A percentile compares a stretch with the other conserved stretches of the same genome.
Conservation (phyloP, 108 stramenopile species). For the Nitzschia sp. region DNA sequence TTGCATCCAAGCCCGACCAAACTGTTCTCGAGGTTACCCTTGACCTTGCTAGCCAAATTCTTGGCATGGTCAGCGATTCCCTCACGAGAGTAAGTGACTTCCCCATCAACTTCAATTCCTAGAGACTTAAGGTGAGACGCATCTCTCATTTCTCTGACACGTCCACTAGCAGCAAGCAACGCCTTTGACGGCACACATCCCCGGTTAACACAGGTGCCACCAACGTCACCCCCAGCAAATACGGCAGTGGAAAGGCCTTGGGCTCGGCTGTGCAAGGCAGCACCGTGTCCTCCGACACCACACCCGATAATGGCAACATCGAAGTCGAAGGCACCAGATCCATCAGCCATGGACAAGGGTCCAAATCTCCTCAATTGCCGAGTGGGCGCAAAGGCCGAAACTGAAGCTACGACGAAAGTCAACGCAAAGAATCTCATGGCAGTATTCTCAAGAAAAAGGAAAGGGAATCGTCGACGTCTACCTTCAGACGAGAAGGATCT, state of each 20-base stretch:
- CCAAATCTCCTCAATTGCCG: neutral
- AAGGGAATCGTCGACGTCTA: too few relatives aligned
- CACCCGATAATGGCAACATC: constrained; percentile 95
- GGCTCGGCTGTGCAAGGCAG: constrained; percentile 94
- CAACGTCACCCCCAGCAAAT: constrained; percentile 93
- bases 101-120: constrained; percentile 70
- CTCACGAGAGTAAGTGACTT: constrained; percentile 83
- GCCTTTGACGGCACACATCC: constrained; percentile 99
- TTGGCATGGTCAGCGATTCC: constrained; percentile 94
- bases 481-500: too few relatives aligned
- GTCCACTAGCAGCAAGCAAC: constrained; percentile 93
- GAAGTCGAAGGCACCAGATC: constrained; percentile 66
- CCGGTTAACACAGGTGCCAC: constrained; percentile 97
- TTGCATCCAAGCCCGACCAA: constrained; percentile 87
- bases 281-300: constrained; percentile 99
- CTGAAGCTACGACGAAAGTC: neutral
- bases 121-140: constrained; percentile 69
- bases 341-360: constrained; percentile 31
- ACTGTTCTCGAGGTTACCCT: constrained; percentile 91
- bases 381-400: constrained; percentile 9
- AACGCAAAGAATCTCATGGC: neutral
- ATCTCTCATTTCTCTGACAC: constrained; percentile 94
- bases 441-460: neutral
- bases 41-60: constrained; percentile 92
- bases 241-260: constrained; percentile 93